Evolutionary conservation across 2,329 filamentous ascomycete species (phyloP).

Genomic region (Aspergillus thermomutatus): DNA sequence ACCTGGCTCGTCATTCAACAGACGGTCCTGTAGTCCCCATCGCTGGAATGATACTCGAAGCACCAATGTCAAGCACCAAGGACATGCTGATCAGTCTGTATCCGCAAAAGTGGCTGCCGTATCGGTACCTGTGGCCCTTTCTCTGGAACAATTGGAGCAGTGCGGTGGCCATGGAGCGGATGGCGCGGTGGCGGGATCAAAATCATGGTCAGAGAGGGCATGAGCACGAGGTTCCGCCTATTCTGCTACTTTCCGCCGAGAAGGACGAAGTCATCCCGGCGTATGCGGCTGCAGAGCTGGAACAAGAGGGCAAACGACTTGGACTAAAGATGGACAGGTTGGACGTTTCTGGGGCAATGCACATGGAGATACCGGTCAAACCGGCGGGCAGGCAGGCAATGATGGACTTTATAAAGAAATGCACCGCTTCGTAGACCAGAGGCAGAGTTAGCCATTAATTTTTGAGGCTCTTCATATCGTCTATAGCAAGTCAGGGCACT

Average conservation of each 20-base stretch:
- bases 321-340: conserved; percentile 35
- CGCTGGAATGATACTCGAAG: conserved; percentile 64
- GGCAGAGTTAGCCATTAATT: not conserved
- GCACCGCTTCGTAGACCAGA: not conserved
- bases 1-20: conserved; percentile 26
- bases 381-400: conserved; percentile 41
- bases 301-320: conserved; percentile 32
- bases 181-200: conserved; percentile 28
- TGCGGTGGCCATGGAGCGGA: conserved; percentile 35
- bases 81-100: conserved; percentile 71
- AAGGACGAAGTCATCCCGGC: conserved; percentile 45
- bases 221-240: conserved; percentile 19
- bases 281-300: conserved; percentile 33
- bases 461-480: not conserved
- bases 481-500: too few species aligned
- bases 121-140: conserved; percentile 71
- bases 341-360: conserved; percentile 46
- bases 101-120: conserved; percentile 76
- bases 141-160: conserved; percentile 60
- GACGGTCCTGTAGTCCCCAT: conserved; percentile 21
- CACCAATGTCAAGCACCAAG: conserved; percentile 68
- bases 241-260: conserved; percentile 41
- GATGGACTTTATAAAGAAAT: conserved; percentile 21
- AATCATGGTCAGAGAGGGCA: not conserved
- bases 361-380: conserved; percentile 48